Percentiles rank a stretch among this genome's conserved stretches.
Evolutionary conservation across 2,329 filamentous ascomycete species (phyloP).

Genomic region (Passalora sequoiae): DNA sequence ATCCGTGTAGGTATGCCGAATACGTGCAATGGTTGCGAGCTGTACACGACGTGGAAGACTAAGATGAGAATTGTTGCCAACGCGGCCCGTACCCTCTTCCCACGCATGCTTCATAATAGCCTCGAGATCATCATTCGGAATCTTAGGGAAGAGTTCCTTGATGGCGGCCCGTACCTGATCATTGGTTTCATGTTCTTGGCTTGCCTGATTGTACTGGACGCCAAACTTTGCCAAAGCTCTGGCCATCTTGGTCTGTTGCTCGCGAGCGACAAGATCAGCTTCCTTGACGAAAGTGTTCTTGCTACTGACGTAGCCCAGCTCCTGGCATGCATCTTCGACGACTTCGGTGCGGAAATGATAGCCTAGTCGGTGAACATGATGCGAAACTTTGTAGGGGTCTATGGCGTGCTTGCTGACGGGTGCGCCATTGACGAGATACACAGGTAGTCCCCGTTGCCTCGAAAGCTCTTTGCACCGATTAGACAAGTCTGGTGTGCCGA

Average conservation of each 20-base stretch:
- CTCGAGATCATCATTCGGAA: conserved; percentile 53
- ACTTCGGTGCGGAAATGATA: conserved; percentile 59
- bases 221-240: conserved; percentile 35
- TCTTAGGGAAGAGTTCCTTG: conserved; percentile 58
- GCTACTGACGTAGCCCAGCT: conserved; percentile 44
- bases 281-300: conserved; percentile 26
- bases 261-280: conserved; percentile 21
- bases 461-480: conserved; percentile 57
- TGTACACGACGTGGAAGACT: conserved; percentile 54
- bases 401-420: conserved; percentile 17
- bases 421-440: conserved; percentile 54
- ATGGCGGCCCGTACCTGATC: conserved; percentile 56
- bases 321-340: conserved; percentile 52
- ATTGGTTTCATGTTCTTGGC: conserved; percentile 33
- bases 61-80: conserved; percentile 53
- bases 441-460: conserved; percentile 48
- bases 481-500: conserved; percentile 56
- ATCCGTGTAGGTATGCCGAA: conserved; percentile 58
- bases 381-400: conserved; percentile 42
- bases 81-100: conserved; percentile 53
- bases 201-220: conserved; percentile 18
- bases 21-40: conserved; percentile 57
- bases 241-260: conserved; percentile 28
- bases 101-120: conserved; percentile 58
- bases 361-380: conserved; percentile 58